A percentile compares a stretch with the other conserved stretches of the same genome.
Conservation (phyloP, 139 green algal genomes). For the Coccomyxa sp. region DNA sequence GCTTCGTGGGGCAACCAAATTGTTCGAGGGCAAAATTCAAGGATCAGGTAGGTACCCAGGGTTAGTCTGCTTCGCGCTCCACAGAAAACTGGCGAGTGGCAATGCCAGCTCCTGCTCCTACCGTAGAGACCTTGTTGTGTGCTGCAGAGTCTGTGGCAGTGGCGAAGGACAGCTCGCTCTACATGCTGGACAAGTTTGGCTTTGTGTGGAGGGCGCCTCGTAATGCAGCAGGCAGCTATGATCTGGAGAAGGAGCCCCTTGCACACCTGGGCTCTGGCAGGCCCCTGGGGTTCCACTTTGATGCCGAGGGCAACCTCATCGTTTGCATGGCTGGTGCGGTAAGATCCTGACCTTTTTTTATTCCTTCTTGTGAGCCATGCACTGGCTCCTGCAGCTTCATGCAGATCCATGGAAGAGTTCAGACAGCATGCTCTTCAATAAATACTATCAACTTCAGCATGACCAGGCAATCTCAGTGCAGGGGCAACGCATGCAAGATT, state of each 20-base stretch:
- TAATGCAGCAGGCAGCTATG: background rate
- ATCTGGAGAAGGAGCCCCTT: background rate
- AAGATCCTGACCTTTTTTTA: background rate
- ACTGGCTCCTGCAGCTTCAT: too few relatives aligned
- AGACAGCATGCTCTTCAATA: too few relatives aligned
- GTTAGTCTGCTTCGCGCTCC: background rate
- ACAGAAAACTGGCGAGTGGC: too few relatives aligned
- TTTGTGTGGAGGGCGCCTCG: constrained; percentile 8
- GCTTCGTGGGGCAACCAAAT: constrained; percentile 6
- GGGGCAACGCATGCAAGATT: too few relatives aligned
- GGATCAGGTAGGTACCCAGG: constrained; percentile 13
- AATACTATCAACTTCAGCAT: too few relatives aligned
- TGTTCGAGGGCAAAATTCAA: constrained; percentile 24
- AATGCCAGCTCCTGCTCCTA: background rate
- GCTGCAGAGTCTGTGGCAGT: constrained; percentile 35
- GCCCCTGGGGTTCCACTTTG: constrained; percentile 27
- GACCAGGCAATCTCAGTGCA: too few relatives aligned
- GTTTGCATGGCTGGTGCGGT: constrained; percentile 28
- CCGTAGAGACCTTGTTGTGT: background rate
- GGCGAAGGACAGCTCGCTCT: constrained; percentile 15
- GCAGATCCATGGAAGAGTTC: too few relatives aligned
- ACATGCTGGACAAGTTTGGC: constrained; percentile 32
- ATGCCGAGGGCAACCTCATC: constrained; percentile 19
- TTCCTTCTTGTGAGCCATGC: too few relatives aligned
- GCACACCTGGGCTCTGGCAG: constrained; percentile 32